Evolutionary conservation across 495 filamentous ascomycete genomes (phyloP).

Genomic region (Neurospora sp.): DNA sequence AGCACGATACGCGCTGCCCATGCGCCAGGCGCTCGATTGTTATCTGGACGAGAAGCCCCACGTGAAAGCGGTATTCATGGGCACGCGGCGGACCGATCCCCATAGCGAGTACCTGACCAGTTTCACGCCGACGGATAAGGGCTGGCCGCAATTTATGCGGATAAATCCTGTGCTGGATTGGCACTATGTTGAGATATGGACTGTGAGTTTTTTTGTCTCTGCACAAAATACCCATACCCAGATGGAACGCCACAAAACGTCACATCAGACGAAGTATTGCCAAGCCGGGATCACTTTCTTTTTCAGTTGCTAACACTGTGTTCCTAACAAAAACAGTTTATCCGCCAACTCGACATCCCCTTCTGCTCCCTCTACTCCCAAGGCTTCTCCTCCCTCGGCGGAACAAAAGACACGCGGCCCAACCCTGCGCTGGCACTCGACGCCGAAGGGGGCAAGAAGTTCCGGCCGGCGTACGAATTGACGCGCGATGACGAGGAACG

Average conservation of each 20-base stretch:
- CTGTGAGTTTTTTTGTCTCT: slow-evolving; percentile 38
- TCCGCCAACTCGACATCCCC: slow-evolving; percentile 62
- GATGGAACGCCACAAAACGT: not conserved
- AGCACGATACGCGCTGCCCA: slow-evolving; percentile 65
- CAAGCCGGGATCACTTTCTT: not conserved
- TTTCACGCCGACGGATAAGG: slow-evolving; percentile 79
- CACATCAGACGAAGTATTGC: not conserved
- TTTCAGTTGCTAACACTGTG: not conserved
- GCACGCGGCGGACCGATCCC: slow-evolving; percentile 84
- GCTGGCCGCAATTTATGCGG: slow-evolving; percentile 89
- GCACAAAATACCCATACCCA: not conserved
- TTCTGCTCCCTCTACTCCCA: slow-evolving; percentile 83
- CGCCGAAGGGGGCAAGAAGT: slow-evolving; percentile 29
- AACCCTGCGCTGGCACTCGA: slow-evolving; percentile 63
- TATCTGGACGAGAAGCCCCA: slow-evolving; percentile 55
- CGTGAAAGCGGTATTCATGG: slow-evolving; percentile 83
- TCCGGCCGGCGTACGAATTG: slow-evolving; percentile 79
- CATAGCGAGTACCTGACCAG: slow-evolving; percentile 67
- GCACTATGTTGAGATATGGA: slow-evolving; percentile 95
- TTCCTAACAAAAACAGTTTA: slow-evolving; percentile 46
- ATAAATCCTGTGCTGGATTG: slow-evolving; percentile 94
- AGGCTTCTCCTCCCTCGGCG: slow-evolving; percentile 60
- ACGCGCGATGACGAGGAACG: slow-evolving; percentile 77
- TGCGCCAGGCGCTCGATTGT: slow-evolving; percentile 65
- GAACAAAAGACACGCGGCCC: slow-evolving; percentile 79